Conservation (phyloP, 495 filamentous ascomycete species). For the Aspergillus kassunensis region DNA sequence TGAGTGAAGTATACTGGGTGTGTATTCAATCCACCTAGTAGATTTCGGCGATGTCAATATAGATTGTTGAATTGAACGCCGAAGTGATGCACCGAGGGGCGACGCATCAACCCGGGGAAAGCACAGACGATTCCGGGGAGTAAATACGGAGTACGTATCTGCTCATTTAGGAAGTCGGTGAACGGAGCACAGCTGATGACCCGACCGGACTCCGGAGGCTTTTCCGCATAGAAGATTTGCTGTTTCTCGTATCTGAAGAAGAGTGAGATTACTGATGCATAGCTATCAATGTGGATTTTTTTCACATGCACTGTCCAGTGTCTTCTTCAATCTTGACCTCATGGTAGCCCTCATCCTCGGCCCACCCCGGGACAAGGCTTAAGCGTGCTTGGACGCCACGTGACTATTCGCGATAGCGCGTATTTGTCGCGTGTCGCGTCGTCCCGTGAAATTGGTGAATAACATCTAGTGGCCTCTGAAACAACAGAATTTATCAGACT, state of each 20-base stretch:
- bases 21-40: background rate
- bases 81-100: constrained; percentile 8
- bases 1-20: background rate
- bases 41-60: background rate
- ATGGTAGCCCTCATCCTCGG: constrained; percentile 2
- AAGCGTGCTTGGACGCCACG: no score
- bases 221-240: no score
- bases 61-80: background rate
- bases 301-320: background rate
- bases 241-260: no score
- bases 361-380: no score
- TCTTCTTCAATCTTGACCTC: background rate
- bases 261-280: no score
- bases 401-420: background rate
- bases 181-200: no score
- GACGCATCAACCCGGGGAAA: constrained; percentile 18
- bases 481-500: no score
- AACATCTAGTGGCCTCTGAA: no score
- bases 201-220: constrained; percentile 4
- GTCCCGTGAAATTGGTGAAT: background rate
- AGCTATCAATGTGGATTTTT: background rate
- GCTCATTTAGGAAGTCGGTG: constrained; percentile 39
- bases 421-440: constrained; percentile 19
- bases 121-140: constrained; percentile 12
- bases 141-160: constrained; percentile 17